Evolutionary conservation across 805 yeast genomes (phyloP).

Genomic region (Kodamaea hsintzibuensis): DNA sequence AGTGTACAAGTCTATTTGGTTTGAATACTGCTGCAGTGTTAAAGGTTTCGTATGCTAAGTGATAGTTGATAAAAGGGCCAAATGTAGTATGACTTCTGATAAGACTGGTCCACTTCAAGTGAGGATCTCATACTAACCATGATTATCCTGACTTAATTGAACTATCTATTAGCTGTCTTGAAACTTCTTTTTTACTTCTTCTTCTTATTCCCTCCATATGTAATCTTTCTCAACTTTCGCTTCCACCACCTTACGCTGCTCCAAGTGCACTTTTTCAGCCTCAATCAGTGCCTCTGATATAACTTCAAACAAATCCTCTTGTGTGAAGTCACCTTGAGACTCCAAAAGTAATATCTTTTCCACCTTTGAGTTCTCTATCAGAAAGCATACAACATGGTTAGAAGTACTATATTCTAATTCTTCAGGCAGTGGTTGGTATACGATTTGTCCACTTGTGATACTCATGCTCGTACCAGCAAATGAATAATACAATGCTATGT

Average conservation of each 20-base stretch:
- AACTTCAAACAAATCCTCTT: slow-evolving; percentile 51
- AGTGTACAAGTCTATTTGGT: neutral
- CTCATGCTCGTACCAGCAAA: slow-evolving; percentile 59
- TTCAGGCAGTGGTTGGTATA: slow-evolving; percentile 47
- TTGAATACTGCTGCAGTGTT: neutral
- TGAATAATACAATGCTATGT: slow-evolving; percentile 65
- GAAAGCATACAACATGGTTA: slow-evolving; percentile 66
- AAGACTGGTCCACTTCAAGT: no score
- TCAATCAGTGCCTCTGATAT: slow-evolving; percentile 53
- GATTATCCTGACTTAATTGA: no score
- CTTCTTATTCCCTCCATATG: slow-evolving; percentile 47
- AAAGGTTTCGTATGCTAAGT: no score
- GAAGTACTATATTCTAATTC: slow-evolving; percentile 50
- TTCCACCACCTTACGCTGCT: slow-evolving; percentile 50
- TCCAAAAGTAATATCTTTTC: slow-evolving; percentile 66
- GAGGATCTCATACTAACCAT: no score
- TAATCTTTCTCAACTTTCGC: slow-evolving; percentile 53
- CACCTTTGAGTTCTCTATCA: slow-evolving; percentile 50
- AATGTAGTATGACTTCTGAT: no score
- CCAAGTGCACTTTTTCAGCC: slow-evolving; percentile 45
- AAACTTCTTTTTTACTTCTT: no score
- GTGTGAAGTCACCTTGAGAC: slow-evolving; percentile 68
- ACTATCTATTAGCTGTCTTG: no score
- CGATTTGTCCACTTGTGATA: slow-evolving; percentile 26
- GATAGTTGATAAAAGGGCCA: no score